phyloP scores from a whole-genome alignment of 306 rosid species.

The Pyrus bretschneideri region DNA sequence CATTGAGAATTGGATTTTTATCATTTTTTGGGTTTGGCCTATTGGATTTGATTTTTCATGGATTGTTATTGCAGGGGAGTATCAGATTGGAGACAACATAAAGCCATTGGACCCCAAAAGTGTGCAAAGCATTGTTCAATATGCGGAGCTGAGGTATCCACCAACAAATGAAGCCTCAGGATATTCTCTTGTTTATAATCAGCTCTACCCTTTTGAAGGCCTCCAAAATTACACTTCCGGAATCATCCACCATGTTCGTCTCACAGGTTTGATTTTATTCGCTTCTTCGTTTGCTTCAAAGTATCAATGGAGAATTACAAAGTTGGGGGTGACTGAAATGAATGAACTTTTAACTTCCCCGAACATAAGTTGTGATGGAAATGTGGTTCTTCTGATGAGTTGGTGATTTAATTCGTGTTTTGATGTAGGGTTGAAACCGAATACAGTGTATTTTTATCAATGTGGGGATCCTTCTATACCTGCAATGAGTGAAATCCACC shows the following conservation, averaged over 20 bases:
- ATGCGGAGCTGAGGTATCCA: conserved; percentile 36
- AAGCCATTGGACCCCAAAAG: conserved; percentile 59
- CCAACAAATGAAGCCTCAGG: conserved; percentile 50
- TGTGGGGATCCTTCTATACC: conserved; percentile 68
- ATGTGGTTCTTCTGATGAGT: background rate
- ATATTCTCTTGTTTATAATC: conserved; percentile 58
- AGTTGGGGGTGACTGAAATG: background rate
- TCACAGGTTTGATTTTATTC: conserved; percentile 39
- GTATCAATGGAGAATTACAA: background rate
- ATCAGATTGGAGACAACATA: conserved; percentile 61
- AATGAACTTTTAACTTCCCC: too few species aligned
- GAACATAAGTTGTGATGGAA: too few species aligned
- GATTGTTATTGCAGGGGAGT: conserved; percentile 48
- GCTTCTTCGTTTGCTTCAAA: background rate
- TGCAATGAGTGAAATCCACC: conserved; percentile 48
- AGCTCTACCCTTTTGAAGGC: conserved; percentile 76
- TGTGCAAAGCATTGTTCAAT: conserved; percentile 53
- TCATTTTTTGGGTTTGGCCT: background rate
- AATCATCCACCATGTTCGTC: conserved; percentile 80
- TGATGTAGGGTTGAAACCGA: conserved; percentile 54
- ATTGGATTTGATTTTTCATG: background rate
- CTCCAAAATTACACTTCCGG: conserved; percentile 86
- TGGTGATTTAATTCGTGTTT: background rate
- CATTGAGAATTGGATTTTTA: background rate
- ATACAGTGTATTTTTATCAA: conserved; percentile 51